These are phyloP conservation scores for Rhypophila decipiens DNA, from an alignment of 495 filamentous ascomycete genomes.

Conservation along the genomic window DNA sequence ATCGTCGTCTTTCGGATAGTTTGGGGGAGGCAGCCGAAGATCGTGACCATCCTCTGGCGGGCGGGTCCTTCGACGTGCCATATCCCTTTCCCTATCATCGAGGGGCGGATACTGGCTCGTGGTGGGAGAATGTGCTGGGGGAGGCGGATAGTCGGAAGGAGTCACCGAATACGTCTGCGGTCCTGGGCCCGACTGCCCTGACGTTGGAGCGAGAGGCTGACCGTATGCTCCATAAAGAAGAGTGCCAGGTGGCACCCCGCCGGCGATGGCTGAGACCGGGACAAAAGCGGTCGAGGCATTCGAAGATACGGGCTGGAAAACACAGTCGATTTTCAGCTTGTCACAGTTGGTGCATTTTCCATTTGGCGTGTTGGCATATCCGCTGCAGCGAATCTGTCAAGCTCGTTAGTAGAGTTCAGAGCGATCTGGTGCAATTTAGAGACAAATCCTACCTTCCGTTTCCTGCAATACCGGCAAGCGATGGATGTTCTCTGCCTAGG, in stretches of 20 bases:
- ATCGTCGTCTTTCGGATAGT: conserved; percentile 36
- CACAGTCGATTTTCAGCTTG: conserved; percentile 45
- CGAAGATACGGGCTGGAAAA: conserved; percentile 45
- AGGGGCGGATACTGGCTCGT: conserved; percentile 31
- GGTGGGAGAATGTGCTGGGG: conserved; percentile 25
- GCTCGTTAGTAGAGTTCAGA: neutral
- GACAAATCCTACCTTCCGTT: conserved; percentile 36
- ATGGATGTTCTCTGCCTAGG: conserved; percentile 46
- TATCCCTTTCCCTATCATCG: conserved; percentile 29
- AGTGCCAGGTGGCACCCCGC: conserved; percentile 43
- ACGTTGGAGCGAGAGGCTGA: conserved; percentile 31
- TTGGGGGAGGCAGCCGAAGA: conserved; percentile 40
- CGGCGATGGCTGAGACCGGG: conserved; percentile 40
- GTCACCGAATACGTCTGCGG: conserved; percentile 11
- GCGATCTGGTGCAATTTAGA: neutral
- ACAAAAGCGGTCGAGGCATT: conserved; percentile 43
- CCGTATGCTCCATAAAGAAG: conserved; percentile 45
- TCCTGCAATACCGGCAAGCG: conserved; percentile 45
- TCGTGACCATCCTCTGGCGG: conserved; percentile 34
- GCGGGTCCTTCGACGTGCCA: conserved; percentile 28
- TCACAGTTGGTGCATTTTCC: conserved; percentile 47
- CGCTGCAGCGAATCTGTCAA: conserved; percentile 46
- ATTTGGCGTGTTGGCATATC: conserved; percentile 42
- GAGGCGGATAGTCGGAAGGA: conserved; percentile 17
- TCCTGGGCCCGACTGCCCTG: conserved; percentile 10